phyloP scores from a whole-genome alignment of 2,329 filamentous ascomycete genomes.

The Botryotinia convoluta region DNA sequence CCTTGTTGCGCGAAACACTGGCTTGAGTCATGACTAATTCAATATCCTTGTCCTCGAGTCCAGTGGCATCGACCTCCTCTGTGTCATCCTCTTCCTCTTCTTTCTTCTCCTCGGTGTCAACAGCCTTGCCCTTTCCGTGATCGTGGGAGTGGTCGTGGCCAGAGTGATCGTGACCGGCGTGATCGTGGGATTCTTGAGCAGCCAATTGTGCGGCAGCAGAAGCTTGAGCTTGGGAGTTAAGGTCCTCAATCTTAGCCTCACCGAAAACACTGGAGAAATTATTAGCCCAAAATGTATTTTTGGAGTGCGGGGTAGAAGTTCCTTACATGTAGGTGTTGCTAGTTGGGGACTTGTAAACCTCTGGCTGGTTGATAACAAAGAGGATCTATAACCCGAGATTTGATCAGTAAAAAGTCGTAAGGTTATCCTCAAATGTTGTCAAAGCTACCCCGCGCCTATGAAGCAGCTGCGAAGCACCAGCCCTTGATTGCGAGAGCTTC shows the following conservation, averaged over 20 bases:
- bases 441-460: background rate
- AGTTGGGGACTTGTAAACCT: constrained; percentile 98
- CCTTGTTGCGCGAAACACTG: constrained; percentile 95
- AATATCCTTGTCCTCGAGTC: constrained; percentile 98
- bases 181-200: constrained; percentile 55
- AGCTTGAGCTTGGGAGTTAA: constrained; percentile 97
- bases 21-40: constrained; percentile 99
- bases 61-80: constrained; percentile 92
- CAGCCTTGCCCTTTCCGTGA: constrained; percentile 60
- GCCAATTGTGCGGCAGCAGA: constrained; percentile 94
- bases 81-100: constrained; percentile 83
- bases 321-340: constrained; percentile 99
- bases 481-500: background rate
- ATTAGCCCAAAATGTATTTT: constrained; percentile 22
- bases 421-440: background rate
- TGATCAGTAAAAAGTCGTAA: constrained; percentile 24
- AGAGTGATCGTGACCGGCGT: constrained; percentile 53
- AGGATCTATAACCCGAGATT: constrained; percentile 66
- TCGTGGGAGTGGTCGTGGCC: constrained; percentile 62
- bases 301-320: constrained; percentile 14
- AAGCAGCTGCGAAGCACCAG: constrained; percentile 2
- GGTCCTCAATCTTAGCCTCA: constrained; percentile 99
- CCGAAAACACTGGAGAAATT: constrained; percentile 77
- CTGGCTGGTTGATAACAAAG: constrained; percentile 99
- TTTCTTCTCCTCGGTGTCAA: constrained; percentile 65